Percentiles rank a stretch among this genome's conserved stretches.
phyloP scores from a whole-genome alignment of 2,329 filamentous ascomycete species.

The Verticillium klebahnii region DNA sequence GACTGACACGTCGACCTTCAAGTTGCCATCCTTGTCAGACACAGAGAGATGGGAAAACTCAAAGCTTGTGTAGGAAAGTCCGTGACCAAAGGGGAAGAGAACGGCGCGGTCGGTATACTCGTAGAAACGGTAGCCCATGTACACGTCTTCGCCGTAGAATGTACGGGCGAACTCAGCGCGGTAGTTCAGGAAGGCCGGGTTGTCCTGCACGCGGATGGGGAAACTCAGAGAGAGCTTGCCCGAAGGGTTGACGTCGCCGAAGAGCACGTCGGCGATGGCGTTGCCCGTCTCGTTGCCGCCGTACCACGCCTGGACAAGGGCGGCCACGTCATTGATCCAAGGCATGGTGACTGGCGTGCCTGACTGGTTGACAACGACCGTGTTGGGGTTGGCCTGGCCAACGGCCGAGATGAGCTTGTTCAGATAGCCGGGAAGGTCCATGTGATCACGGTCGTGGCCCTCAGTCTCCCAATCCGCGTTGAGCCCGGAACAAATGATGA shows the following conservation, averaged over 20 bases:
- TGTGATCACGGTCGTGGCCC: slow-evolving; percentile 66
- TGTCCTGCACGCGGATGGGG: slow-evolving; percentile 58
- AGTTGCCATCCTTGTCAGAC: slow-evolving; percentile 31
- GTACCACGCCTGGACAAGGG: slow-evolving; percentile 70
- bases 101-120: slow-evolving; percentile 55
- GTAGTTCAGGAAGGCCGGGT: slow-evolving; percentile 68
- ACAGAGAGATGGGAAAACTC: slow-evolving; percentile 38
- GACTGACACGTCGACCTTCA: slow-evolving; percentile 42
- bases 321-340: slow-evolving; percentile 48
- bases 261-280: slow-evolving; percentile 66
- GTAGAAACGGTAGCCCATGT: slow-evolving; percentile 69
- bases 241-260: slow-evolving; percentile 63
- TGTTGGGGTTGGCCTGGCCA: slow-evolving; percentile 57
- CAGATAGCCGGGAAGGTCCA: slow-evolving; percentile 64
- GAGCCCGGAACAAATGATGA: slow-evolving; percentile 72
- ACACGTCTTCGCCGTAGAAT: slow-evolving; percentile 68
- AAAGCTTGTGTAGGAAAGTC: slow-evolving; percentile 67
- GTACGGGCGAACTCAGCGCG: slow-evolving; percentile 58
- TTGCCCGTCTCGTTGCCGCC: slow-evolving; percentile 73
- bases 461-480: slow-evolving; percentile 73
- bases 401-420: slow-evolving; percentile 65
- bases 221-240: slow-evolving; percentile 72
- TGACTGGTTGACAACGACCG: slow-evolving; percentile 65
- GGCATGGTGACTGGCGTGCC: slow-evolving; percentile 66
- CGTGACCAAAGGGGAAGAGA: slow-evolving; percentile 68